Conservation (phyloP, 2,329 filamentous ascomycete species). For the Aureobasidium sp. region DNA sequence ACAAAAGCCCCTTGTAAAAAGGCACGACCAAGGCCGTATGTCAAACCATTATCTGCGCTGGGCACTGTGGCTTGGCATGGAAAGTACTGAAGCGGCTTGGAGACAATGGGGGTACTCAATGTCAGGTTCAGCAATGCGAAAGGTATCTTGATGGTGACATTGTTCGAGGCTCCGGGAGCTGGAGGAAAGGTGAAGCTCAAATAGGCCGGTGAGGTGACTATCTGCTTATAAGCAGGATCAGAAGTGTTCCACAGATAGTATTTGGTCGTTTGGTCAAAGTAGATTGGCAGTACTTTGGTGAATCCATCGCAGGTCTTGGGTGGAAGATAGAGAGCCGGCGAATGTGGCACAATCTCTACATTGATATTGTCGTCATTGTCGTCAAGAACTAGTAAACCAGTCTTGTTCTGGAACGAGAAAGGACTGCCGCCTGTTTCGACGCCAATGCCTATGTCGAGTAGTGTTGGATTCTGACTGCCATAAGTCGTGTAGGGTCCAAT, state of each 20-base stretch:
- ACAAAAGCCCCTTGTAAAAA: slow-evolving; percentile 45
- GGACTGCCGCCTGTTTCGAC: slow-evolving; percentile 18
- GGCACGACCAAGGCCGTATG: slow-evolving; percentile 36
- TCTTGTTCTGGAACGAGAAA: not conserved
- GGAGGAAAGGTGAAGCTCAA: slow-evolving; percentile 37
- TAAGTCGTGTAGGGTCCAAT: slow-evolving; percentile 26
- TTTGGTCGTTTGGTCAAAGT: slow-evolving; percentile 19
- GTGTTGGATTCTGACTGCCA: not conserved
- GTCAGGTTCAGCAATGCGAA: slow-evolving; percentile 32
- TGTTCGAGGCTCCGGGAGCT: slow-evolving; percentile 22
- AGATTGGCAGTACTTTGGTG: slow-evolving; percentile 24
- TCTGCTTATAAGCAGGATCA: slow-evolving; percentile 28
- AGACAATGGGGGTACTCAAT: slow-evolving; percentile 32
- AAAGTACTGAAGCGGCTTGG: slow-evolving; percentile 35
- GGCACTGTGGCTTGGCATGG: slow-evolving; percentile 30
- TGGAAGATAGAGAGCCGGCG: slow-evolving; percentile 27
- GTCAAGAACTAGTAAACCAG: not conserved
- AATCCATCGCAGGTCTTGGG: slow-evolving; percentile 25
- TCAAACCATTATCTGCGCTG: slow-evolving; percentile 16
- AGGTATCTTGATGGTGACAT: slow-evolving; percentile 39
- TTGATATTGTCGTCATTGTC: not conserved
- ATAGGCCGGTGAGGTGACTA: slow-evolving; percentile 37
- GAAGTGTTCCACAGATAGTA: slow-evolving; percentile 28
- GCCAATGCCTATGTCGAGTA: slow-evolving; percentile 20
- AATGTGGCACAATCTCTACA: slow-evolving; percentile 16